Base-by-base conservation (phyloP, 2,329 filamentous ascomycete genomes). In the Penicillium sp. region DNA sequence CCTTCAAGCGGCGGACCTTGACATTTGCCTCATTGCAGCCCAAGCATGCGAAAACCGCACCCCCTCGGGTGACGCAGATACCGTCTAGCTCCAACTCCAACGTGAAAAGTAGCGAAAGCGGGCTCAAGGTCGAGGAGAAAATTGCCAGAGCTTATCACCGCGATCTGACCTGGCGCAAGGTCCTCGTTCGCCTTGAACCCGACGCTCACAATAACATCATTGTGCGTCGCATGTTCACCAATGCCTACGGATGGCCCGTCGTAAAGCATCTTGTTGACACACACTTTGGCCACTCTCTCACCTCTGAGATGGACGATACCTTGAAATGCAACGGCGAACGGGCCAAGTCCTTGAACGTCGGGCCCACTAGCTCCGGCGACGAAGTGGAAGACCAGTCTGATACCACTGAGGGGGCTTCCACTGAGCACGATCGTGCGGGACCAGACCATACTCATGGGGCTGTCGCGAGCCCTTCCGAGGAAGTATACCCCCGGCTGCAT, bases 191-290 rank as follows among this genome's bases (percentile, higher is more conserved):
- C 55, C 82, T 99, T 2, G 94, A 99, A 73, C 95, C 95, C 0
- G 95, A 99, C 76, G 95, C 95, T 0, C 95, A 99, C 79, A 99
- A 99, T 77, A 99, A 99, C 75, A 96, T 99, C 66, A 89, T 98
- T 60, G 95, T 99, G 24, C 89, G 95, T 16, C 89, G 95, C 56
- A 96, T 92, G 88, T 99, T 99, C 74, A 89, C 92, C 57, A 99
- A 99, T 70, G 95, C 95, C 0, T 96, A 96, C 69, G 95, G 95
- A 2, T 99, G 95, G 95, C 95, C 95, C 0, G 95, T 99, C 0
- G 82, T 98, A 51, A 93, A 97, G 77, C 95, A 99, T 76, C 79
- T 98, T 19, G 94, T 95, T 54, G 93, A 98, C 69, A 92, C 92
- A 0, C 95, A 99, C 77, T 99, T 99, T 73, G 90, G 87, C 55